These are phyloP conservation scores for Wallacemonas rigidus DNA, from an alignment of 208 protist genomes.

Conservation along the genomic window DNA sequence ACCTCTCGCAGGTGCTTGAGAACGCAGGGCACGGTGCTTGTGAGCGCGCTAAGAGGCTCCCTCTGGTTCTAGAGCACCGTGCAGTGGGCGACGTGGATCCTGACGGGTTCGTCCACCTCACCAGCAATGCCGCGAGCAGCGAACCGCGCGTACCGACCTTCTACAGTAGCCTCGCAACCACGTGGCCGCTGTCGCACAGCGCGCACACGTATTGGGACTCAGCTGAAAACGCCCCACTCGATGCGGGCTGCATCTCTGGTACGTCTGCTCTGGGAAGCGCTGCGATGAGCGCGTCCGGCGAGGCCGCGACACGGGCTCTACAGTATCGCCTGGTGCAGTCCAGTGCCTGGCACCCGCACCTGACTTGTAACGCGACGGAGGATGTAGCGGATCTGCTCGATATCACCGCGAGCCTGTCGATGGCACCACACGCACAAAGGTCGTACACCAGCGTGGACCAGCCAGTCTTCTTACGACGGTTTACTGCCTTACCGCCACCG, in stretches of 20 bases:
- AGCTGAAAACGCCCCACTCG: background rate
- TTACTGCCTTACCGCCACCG: background rate
- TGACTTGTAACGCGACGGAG: background rate
- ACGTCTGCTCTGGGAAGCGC: background rate
- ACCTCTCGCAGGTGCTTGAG: conserved; percentile 6
- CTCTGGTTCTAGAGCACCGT: background rate
- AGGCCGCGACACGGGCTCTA: background rate
- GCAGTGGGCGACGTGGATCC: background rate
- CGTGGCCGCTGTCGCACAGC: background rate
- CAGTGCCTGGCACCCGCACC: background rate
- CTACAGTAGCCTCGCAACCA: conserved; percentile 2
- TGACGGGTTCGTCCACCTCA: conserved; percentile 1
- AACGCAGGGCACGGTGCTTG: background rate
- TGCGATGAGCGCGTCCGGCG: background rate
- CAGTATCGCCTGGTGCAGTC: conserved; percentile 13
- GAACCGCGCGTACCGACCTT: conserved; percentile 13
- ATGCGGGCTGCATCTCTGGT: background rate
- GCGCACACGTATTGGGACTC: conserved; percentile 12
- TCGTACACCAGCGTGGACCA: background rate
- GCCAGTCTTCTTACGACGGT: background rate
- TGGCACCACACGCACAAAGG: background rate
- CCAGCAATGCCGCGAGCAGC: conserved; percentile 13
- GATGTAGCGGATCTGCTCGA: background rate
- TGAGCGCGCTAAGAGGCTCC: background rate
- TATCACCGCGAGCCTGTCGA: background rate